phyloP scores from a whole-genome alignment of 1,284 basidiomycete species.

The Leccinum olivaceoglutinosum region DNA sequence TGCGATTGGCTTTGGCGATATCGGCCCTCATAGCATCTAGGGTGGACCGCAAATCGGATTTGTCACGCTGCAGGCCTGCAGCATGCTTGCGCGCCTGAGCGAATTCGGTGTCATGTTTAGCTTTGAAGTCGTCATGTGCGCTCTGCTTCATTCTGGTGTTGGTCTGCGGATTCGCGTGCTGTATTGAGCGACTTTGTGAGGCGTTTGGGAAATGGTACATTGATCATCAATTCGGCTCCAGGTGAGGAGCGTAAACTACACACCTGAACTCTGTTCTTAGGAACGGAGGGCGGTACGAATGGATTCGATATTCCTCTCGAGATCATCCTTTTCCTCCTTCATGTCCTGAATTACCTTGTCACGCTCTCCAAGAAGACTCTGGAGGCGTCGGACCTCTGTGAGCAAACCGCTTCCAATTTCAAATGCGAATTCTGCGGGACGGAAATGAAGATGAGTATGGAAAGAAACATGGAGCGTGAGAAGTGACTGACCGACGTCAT shows the following conservation, averaged over 20 bases:
- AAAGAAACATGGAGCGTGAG: constrained; percentile 1
- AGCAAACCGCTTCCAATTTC: constrained; percentile 91
- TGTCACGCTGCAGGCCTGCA: constrained; percentile 86
- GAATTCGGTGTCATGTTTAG: constrained; percentile 90
- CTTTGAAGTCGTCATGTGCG: constrained; percentile 76
- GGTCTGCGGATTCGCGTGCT: constrained; percentile 75
- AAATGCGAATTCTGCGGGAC: constrained; percentile 79
- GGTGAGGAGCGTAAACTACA: constrained; percentile 19
- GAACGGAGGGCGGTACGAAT: constrained; percentile 65
- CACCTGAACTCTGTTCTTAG: constrained; percentile 77
- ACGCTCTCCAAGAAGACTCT: constrained; percentile 80
- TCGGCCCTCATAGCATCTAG: constrained; percentile 75
- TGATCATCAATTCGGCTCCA: not conserved
- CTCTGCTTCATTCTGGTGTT: constrained; percentile 84
- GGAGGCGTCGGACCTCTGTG: constrained; percentile 83
- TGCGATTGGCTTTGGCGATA: constrained; percentile 51
- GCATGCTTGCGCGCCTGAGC: constrained; percentile 85
- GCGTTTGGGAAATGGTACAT: constrained; percentile 52
- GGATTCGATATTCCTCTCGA: constrained; percentile 71
- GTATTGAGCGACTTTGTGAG: constrained; percentile 71
- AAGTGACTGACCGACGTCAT: constrained; percentile 66
- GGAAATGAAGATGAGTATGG: constrained; percentile 17
- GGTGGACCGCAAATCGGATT: constrained; percentile 82
- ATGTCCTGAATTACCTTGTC: constrained; percentile 86
- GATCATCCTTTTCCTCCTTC: constrained; percentile 83